Evolutionary conservation across 768 basidiomycete genomes (phyloP), one percentile per base, ranked within the genome.

Genomic region (Kwoniella dejecticola): DNA sequence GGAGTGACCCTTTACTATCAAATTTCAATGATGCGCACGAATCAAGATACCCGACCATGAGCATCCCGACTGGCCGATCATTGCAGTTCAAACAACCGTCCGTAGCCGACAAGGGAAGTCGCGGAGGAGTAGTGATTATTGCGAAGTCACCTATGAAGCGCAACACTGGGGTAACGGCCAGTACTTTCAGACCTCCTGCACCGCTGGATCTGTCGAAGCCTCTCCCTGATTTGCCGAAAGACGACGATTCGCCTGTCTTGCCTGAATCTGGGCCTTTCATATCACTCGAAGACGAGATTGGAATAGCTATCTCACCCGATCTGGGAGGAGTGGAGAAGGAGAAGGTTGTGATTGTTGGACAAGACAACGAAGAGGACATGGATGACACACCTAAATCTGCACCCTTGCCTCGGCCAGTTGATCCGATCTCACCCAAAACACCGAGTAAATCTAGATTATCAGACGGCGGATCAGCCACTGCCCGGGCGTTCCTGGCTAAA

Each of bases 401-500:
- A 21, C 50, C 46, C 12, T 17, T 31, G 3, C 30, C 53, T 4
- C 41, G 23, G 23, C 13, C 48, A 21, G n/a, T 44, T 2, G 47
- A 46, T 49, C 33, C 38, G 10, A 45, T 23, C 5, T 50, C 63
- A 27, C 58, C 63, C 5, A 42, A 24, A 33, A 31, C 48, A 17
- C 50, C 38, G 15, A 60, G 46, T 44, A 54, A 42, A 49, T 31
- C 41, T 29, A 45, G 58, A 27, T 41, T 31, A 17, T 47, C 60
- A 47, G 63, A 57, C n/a, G 50, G 49, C 23, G 59, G 62, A 21
- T 59, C 74, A 7, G 57, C 68, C 2, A 64, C 61, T 19, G 69
- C 74, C 17, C 21, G 74, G 42, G 68, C 71, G 3, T 52, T 63
- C 12, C 47, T 75, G 7, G 71, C 61, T 7, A 72, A 71, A 57